Evolutionary conservation across 768 basidiomycete genomes (phyloP), one percentile per base, ranked within the genome.

Genomic region (Lentinula detonsa): DNA sequence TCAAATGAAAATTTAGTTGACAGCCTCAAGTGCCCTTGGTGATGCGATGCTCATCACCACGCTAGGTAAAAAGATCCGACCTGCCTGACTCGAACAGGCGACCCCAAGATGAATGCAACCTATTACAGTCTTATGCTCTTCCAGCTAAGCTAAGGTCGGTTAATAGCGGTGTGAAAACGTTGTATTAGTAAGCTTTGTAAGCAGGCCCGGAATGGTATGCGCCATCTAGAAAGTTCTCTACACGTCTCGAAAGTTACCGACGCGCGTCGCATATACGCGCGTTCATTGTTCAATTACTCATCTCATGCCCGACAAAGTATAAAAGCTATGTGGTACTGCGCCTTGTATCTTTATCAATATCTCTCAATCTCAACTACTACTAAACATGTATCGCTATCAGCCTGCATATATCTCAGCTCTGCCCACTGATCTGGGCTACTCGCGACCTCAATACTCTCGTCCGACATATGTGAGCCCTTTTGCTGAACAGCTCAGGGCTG

Each of bases 141-240:
- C 77, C 78, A 79, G 75, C 78, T 79, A 76, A 79, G 78, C 78
- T 79, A 79, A 75, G 73, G 70, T 74, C 72, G 75, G 76, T 49
- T 66, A 33, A 16, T 3, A 8, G 9, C 2, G 11, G 2, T 21
- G 21, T 1, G 21, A n/a, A n/a, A 21, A 21, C 21, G 1, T 1
- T 21, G 21, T 21, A 21, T 21, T 21, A 21, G 21, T 21, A 21
- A 21, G 1, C 21, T 21, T 21, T 21, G 21, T 21, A 21, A 21
- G 21, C 21, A 21, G 23, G 23, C 13, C 18, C n/a, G 16, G 4
- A 9, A 40, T 23, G 9, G 21, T 16, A 39, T 9, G 37, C 34
- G 13, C 34, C 33, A 11, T 15, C 53, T 55, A 40, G 55, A 56
- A 56, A 10, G 39, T 56, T 56, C 55, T 56, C 28, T 43, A 15